Base-by-base conservation (phyloP, 768 basidiomycete genomes). In the Psilocybe sp. region DNA sequence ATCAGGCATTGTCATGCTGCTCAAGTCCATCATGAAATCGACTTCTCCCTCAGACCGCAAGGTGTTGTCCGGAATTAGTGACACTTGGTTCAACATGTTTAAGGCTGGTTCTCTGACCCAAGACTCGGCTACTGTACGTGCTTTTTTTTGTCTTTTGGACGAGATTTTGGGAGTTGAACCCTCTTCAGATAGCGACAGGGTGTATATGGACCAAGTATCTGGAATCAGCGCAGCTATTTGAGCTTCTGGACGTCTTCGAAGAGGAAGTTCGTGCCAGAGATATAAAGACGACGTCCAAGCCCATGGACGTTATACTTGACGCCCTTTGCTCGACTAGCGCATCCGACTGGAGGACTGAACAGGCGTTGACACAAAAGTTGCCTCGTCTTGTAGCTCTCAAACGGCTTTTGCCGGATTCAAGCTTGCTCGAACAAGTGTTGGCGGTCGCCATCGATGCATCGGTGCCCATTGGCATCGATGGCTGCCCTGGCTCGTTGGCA, bases 121-220 rank as follows among this genome's bases (percentile, higher is more conserved):
- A 39, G 18, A 35, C 35, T 16, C 47, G 5, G 44, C 40, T 44
- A 53, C 33, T 37, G 59, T 61, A 3, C 34, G 32, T 35, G 28
- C 34, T 10, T 33, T 35, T 11, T n/a, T 31, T 13, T 32, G 18
- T 18, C 40, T 16, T 35, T 50, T 14, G 51, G 71, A 64, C 32
- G 57, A 35, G 33, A 50, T 38, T 18, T 32, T 32, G 10, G 12
- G 28, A 8, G 45, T 36, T 16, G 1, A 16, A 20, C 10, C 7
- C 15, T 33, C 18, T 36, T 40, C 19, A 57, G 75, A 65, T 45
- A 57, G 42, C 47, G 39, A 49, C 58, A 43, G 64, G 67, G 3
- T 55, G 65, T 2, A 52, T 77, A 12, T 91, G 88, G 88, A 68
- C 86, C 38, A 72, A 68, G 36, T 86, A 78, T 57, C 73, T 85